Evolutionary conservation across 495 filamentous ascomycete species (phyloP).

Genomic region (Aspergillus hancockii): DNA sequence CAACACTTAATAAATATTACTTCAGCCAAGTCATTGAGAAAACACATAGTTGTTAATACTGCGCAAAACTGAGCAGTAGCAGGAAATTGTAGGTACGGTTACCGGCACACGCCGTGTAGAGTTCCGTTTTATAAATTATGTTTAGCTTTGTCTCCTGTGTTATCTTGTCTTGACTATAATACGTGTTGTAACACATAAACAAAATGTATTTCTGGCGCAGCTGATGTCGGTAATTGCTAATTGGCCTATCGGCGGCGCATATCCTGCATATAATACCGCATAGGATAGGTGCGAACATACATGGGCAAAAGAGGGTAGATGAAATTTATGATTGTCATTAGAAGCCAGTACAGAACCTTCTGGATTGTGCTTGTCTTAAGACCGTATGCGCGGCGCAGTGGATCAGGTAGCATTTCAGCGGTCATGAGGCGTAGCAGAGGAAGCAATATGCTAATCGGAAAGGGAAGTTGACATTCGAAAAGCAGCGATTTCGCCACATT

Average conservation of each 20-base stretch:
- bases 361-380: conserved; percentile 22
- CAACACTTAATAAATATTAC: too few relatives aligned
- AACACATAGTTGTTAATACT: too few relatives aligned
- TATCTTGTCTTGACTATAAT: too few relatives aligned
- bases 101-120: too few relatives aligned
- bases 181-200: too few relatives aligned
- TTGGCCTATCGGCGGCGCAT: conserved; percentile 30
- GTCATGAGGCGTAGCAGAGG: conserved; percentile 32
- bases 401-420: conserved; percentile 32
- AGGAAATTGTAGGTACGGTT: too few relatives aligned
- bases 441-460: conserved; percentile 25
- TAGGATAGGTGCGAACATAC: conserved; percentile 33
- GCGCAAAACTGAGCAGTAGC: too few relatives aligned
- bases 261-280: conserved; percentile 41
- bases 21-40: too few relatives aligned
- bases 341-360: conserved; percentile 18
- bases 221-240: too few relatives aligned
- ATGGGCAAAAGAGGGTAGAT: conserved; percentile 33
- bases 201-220: too few relatives aligned
- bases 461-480: conserved; percentile 23
- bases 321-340: conserved; percentile 23
- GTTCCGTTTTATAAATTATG: too few relatives aligned
- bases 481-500: conserved; percentile 36
- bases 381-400: conserved; percentile 31
- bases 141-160: too few relatives aligned